A percentile compares a stretch with the other conserved stretches of the same genome.
Evolutionary conservation across 164 flowering plant species (phyloP).

Genomic region (Akebia trifoliata): DNA sequence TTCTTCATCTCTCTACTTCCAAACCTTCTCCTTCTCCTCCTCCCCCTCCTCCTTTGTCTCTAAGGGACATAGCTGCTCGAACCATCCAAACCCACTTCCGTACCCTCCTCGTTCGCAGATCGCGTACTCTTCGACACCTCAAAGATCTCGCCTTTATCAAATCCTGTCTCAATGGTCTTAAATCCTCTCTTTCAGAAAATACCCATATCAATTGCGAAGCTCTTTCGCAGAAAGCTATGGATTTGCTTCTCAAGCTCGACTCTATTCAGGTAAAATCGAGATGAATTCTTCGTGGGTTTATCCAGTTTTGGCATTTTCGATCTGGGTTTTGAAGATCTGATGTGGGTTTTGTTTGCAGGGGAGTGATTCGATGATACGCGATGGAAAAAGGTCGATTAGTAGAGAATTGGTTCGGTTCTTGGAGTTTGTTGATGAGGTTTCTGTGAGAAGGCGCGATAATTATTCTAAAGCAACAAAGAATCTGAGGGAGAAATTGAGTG

Average conservation of each 20-base stretch:
- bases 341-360: conserved; percentile 29
- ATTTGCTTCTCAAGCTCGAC: conserved; percentile 59
- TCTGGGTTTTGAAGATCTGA: conserved; percentile 11
- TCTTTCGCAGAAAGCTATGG: conserved; percentile 32
- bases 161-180: conserved; percentile 45
- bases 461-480: conserved; percentile 27
- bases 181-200: conserved; percentile 38
- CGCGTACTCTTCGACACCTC: conserved; percentile 66
- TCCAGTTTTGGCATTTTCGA: background rate
- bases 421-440: conserved; percentile 50
- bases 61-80: conserved; percentile 71
- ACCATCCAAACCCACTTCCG: conserved; percentile 78
- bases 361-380: conserved; percentile 54
- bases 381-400: conserved; percentile 47
- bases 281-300: background rate
- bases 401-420: conserved; percentile 51
- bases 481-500: conserved; percentile 35
- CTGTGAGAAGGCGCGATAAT: conserved; percentile 29
- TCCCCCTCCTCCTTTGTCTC: conserved; percentile 24
- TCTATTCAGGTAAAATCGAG: conserved; percentile 55
- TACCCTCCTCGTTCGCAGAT: conserved; percentile 72
- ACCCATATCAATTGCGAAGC: conserved; percentile 24
- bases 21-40: conserved; percentile 8
- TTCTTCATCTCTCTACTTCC: conserved; percentile 29
- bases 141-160: conserved; percentile 65